Conservation (phyloP, 202 grass and related monocot species). For the Hordeum pubiflorum region DNA sequence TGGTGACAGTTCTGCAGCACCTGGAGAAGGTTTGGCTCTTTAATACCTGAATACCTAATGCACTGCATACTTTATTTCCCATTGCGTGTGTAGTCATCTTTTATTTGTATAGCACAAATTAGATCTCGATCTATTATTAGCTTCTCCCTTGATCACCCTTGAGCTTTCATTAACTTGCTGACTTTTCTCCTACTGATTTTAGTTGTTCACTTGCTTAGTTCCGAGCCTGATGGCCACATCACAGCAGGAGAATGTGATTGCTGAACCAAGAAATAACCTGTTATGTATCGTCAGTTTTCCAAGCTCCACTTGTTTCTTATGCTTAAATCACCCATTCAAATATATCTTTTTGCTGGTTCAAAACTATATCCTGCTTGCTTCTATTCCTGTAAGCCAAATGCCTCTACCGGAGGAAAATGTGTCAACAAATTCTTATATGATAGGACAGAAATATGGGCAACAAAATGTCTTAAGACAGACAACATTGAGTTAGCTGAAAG, state of each 20-base stretch:
- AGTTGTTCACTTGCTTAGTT: constrained; percentile 5
- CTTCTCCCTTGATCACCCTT: not conserved
- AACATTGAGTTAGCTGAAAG: not conserved
- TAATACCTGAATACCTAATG: not conserved
- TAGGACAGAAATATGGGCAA: not conserved
- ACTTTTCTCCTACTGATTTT: not conserved
- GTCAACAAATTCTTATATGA: not conserved
- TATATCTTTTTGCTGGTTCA: not conserved
- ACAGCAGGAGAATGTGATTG: not conserved
- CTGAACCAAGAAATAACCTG: not conserved
- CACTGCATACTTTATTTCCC: not conserved
- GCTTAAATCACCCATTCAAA: not conserved
- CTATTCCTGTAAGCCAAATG: not conserved
- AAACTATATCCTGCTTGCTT: not conserved
- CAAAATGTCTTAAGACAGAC: not conserved
- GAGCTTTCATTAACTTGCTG: not conserved
- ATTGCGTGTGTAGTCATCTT: not conserved
- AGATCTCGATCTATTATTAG: not conserved
- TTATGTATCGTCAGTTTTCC: not conserved
- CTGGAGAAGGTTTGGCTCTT: constrained; percentile 55
- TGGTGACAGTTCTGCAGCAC: constrained; percentile 39
- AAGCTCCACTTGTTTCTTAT: not conserved
- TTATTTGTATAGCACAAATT: not conserved
- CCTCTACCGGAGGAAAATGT: not conserved
- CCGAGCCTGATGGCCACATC: not conserved